Evolutionary conservation across 371 early-diverging fungal species (phyloP).

Genomic region (Rhizomucor pusillus): DNA sequence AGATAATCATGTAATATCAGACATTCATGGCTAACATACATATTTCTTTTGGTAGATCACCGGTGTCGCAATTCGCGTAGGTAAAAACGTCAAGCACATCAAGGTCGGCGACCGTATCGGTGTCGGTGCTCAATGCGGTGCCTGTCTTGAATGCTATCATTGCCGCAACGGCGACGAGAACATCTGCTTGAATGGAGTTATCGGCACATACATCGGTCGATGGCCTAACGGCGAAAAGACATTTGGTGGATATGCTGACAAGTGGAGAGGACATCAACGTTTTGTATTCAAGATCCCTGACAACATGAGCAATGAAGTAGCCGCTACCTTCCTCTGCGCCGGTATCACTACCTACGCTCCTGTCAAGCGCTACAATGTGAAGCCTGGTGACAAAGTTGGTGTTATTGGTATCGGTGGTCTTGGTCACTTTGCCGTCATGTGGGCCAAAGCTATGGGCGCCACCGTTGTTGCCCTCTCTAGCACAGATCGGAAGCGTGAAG

Average conservation of each 20-base stretch:
- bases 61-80: slow-evolving; percentile 51
- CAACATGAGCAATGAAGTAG: slow-evolving; percentile 47
- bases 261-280: slow-evolving; percentile 52
- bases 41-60: slow-evolving; percentile 39
- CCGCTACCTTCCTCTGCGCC: slow-evolving; percentile 49
- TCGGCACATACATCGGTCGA: slow-evolving; percentile 29
- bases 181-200: slow-evolving; percentile 13
- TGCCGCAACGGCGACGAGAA: slow-evolving; percentile 24
- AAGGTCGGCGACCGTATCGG: slow-evolving; percentile 72
- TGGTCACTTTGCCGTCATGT: slow-evolving; percentile 28
- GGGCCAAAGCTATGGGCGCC: slow-evolving; percentile 64
- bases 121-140: slow-evolving; percentile 60
- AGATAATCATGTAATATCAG: too few relatives aligned
- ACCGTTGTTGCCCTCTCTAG: slow-evolving; percentile 46
- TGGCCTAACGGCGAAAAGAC: slow-evolving; percentile 54
- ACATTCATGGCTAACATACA: background rate
- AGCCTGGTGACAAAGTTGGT: slow-evolving; percentile 55
- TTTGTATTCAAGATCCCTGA: slow-evolving; percentile 65
- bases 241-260: slow-evolving; percentile 68
- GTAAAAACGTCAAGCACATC: slow-evolving; percentile 47
- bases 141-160: slow-evolving; percentile 36
- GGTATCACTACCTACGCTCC: slow-evolving; percentile 66
- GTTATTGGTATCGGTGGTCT: slow-evolving; percentile 55
- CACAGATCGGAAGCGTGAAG: slow-evolving; percentile 28
- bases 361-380: slow-evolving; percentile 41